Evolutionary conservation across 2,329 filamentous ascomycete genomes (phyloP), one percentile per base, ranked within the genome.

Genomic region (Lecanicillium sp.): DNA sequence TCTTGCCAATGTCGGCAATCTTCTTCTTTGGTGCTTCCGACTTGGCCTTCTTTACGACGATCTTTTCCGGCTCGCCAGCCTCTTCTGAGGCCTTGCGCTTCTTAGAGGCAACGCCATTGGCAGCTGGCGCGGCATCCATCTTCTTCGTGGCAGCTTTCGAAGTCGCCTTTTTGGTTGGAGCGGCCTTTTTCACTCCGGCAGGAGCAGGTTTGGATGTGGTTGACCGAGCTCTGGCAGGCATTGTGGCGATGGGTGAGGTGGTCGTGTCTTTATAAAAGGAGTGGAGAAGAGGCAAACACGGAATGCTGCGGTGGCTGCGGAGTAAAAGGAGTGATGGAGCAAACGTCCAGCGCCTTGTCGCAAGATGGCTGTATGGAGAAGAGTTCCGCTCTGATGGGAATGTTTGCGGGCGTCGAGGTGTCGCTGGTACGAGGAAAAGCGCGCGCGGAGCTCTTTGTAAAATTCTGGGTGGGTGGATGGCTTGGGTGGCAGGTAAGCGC

Each of bases 1-100:
- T 77, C 60, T 83, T 82, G 54, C 87, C 80, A 45, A 79, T 58
- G 7, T 42, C 47, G 1, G 40, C 33, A 17, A 77, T 77, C 55
- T 79, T 60, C 43, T 52, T 56, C 11, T 46, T 44, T 7, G 45
- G 43, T 3, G 49, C 42, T 12, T 42, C 40, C 12, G 35, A 28
- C 22, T 47, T 48, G 17, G 38, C 39, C 42, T 50, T 55, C 49
- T 53, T 54, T n/a, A n/a, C n/a, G 19, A 43, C 36, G 61, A 49
- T 43, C 36, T 47, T 38, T 13, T 36, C 39, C 10, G 40, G 44
- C 30, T 44, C 44, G 3, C 43, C 41, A 9, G 28, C 32, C 5
- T 47, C 46, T 14, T 38, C 38, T 3, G 45, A 37, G 28, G 48
- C 40, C 36, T 51, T 52, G 50, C 53, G 49, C 49, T 58, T 57